Evolutionary conservation across 805 yeast species (phyloP).

Genomic region (Nakazawaea siamensis): DNA sequence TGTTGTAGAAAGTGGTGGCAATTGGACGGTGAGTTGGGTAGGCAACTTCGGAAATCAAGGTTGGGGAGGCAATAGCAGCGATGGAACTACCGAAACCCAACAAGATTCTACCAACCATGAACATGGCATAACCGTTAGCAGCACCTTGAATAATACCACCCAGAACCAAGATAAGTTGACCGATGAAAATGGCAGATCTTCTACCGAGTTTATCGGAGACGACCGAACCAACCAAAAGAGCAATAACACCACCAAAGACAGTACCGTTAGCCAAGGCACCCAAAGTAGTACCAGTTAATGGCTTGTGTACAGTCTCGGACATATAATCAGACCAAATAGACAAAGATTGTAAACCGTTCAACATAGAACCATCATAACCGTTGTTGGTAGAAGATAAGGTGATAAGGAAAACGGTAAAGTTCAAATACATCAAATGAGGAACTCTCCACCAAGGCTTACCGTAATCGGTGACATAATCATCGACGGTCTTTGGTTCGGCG

Average conservation of each 20-base stretch:
- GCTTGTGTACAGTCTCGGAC: slow-evolving; percentile 28
- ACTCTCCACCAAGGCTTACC: slow-evolving; percentile 26
- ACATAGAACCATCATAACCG: slow-evolving; percentile 39
- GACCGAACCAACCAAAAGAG: slow-evolving; percentile 21
- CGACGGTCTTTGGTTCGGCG: slow-evolving; percentile 1
- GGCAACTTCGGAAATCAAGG: slow-evolving; percentile 36
- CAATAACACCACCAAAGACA: slow-evolving; percentile 29
- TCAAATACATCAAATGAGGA: slow-evolving; percentile 28
- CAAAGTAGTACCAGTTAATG: slow-evolving; percentile 30
- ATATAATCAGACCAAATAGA: slow-evolving; percentile 29
- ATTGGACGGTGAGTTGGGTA: slow-evolving; percentile 31
- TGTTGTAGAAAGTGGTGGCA: slow-evolving; percentile 33
- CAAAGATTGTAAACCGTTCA: slow-evolving; percentile 42
- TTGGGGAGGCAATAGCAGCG: slow-evolving; percentile 31
- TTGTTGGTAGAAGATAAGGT: slow-evolving; percentile 39
- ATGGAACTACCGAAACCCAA: slow-evolving; percentile 34
- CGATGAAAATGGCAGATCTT: slow-evolving; percentile 14
- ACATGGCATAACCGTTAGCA: slow-evolving; percentile 19
- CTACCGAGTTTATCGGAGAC: slow-evolving; percentile 33
- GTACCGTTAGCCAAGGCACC: slow-evolving; percentile 34
- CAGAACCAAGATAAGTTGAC: slow-evolving; percentile 3
- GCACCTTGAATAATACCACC: slow-evolving; percentile 10
- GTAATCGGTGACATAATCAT: slow-evolving; percentile 13
- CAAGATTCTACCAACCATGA: slow-evolving; percentile 31
- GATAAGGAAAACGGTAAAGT: slow-evolving; percentile 26